A percentile compares a stretch with the other conserved stretches of the same genome.
Conservation (phyloP, 192 early-diverging fungal species). For the Coemansia sp. region DNA sequence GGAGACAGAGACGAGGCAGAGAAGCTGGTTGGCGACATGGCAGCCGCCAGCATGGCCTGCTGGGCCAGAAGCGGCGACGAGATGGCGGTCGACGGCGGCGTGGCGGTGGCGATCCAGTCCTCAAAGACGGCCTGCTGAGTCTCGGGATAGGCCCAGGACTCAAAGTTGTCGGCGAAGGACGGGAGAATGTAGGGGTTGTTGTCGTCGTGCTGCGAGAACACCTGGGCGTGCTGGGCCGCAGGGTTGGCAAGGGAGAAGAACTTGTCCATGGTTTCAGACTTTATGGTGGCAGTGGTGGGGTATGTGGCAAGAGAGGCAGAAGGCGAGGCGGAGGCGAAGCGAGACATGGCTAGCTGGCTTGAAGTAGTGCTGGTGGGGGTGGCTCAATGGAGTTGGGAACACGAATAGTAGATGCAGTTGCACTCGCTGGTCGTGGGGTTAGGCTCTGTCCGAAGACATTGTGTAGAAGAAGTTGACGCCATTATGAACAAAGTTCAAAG, state of each 20-base stretch:
- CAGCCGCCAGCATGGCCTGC: slow-evolving; percentile 17
- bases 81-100: slow-evolving; percentile 36
- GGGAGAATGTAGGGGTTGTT: slow-evolving; percentile 37
- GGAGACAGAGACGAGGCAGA: slow-evolving; percentile 20
- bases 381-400: slow-evolving; percentile 33
- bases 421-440: slow-evolving; percentile 40
- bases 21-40: slow-evolving; percentile 13
- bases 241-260: slow-evolving; percentile 31
- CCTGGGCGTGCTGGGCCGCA: slow-evolving; percentile 22
- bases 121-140: slow-evolving; percentile 49
- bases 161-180: slow-evolving; percentile 45
- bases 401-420: slow-evolving; percentile 53
- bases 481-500: slow-evolving; percentile 51
- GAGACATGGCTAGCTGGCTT: slow-evolving; percentile 31
- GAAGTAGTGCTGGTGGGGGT: background rate
- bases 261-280: slow-evolving; percentile 43
- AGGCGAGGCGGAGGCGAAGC: slow-evolving; percentile 16
- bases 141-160: slow-evolving; percentile 47
- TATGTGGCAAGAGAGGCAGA: slow-evolving; percentile 32
- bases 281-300: slow-evolving; percentile 10
- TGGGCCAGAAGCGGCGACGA: slow-evolving; percentile 35
- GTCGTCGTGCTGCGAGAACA: slow-evolving; percentile 35
- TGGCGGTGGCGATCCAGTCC: slow-evolving; percentile 41
- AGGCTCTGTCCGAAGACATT: slow-evolving; percentile 50
- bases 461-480: slow-evolving; percentile 35